Conservation (phyloP, 768 basidiomycete species). For the Suillus bovinus region DNA sequence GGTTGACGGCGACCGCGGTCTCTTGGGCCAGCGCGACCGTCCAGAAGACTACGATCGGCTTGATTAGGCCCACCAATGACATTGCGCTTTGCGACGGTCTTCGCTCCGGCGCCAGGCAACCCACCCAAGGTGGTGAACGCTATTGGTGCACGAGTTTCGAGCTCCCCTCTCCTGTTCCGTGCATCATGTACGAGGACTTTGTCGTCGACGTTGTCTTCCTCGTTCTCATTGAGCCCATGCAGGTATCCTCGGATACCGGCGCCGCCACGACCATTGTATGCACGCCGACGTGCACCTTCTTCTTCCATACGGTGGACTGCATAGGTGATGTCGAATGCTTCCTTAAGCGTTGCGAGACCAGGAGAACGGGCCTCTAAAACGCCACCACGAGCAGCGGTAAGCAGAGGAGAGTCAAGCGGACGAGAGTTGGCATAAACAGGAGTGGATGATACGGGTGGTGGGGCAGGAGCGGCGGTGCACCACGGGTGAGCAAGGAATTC, state of each 20-base stretch:
- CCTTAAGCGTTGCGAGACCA: conserved; percentile 89
- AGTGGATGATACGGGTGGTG: conserved; percentile 60
- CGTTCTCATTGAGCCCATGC: conserved; percentile 89
- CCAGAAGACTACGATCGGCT: conserved; percentile 39
- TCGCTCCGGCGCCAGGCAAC: conserved; percentile 14
- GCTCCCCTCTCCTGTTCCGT: conserved; percentile 39
- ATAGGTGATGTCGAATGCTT: conserved; percentile 98
- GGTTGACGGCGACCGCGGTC: conserved; percentile 47
- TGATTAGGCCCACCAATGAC: conserved; percentile 14
- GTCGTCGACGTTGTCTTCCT: conserved; percentile 64
- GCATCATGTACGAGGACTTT: conserved; percentile 52
- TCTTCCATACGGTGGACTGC: conserved; percentile 99
- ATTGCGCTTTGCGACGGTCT: conserved; percentile 14
- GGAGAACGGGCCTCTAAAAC: conserved; percentile 84
- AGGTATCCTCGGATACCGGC: conserved; percentile 79
- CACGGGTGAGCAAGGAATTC: conserved; percentile 97
- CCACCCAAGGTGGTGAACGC: neutral
- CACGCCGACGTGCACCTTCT: conserved; percentile 86
- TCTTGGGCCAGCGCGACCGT: conserved; percentile 71
- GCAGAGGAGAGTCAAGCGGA: conserved; percentile 84
- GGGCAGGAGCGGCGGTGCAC: conserved; percentile 73
- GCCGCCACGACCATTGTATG: conserved; percentile 77
- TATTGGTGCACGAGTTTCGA: conserved; percentile 10
- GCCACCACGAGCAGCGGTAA: conserved; percentile 76
- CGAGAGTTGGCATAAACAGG: conserved; percentile 50